Evolutionary conservation across 257 asterid species (phyloP), one percentile per base, ranked within the genome.

Genomic region (Euphrasia confusa): DNA sequence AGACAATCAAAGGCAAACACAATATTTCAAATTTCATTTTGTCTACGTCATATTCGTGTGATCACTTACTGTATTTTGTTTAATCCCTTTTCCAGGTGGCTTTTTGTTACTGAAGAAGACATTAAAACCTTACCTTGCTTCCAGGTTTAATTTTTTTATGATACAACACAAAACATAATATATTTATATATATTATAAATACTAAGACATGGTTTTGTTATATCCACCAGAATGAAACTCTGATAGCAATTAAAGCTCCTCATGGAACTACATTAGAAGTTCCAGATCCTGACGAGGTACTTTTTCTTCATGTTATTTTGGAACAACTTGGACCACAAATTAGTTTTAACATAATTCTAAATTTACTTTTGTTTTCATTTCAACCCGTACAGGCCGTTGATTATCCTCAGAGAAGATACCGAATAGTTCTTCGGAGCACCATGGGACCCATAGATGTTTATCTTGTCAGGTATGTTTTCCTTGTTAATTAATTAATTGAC

Each of bases 221-320:
- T 27, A 27, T 69, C 61, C 10, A 13, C 67, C 83, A 89, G 97
- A 86, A 89, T 65, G 94, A 92, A 85, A 92, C 97, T 33, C 74
- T 92, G 75, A 89, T 92, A 68, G 99, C 94, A 58, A 76, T 92
- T 75, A 89, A 92, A 77, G 96, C 97, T 81, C 99, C 97, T 15
- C 99, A 84, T 74, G 99, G 96, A 18, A 89, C 96, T 60, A 89
- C 96, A 45, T 79, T 92, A 79, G 96, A 89, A 82, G 99, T 89
- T 67, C 96, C 94, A 27, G 93, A 86, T 64, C 99, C 97, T 18
- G 97, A 89, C 28, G 99, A 87, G 94, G 99, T 86, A 76, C 71
- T 45, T 53, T 24, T 40, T 58, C 64, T 66, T 64, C 40, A 24
- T 53, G 12, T 65, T 59, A 4, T 64, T 52, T 50, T 40, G 27